Evolutionary conservation across 2,329 filamentous ascomycete species (phyloP), one percentile per base, ranked within the genome.

Genomic region (Chrysosporium queenslandicum): DNA sequence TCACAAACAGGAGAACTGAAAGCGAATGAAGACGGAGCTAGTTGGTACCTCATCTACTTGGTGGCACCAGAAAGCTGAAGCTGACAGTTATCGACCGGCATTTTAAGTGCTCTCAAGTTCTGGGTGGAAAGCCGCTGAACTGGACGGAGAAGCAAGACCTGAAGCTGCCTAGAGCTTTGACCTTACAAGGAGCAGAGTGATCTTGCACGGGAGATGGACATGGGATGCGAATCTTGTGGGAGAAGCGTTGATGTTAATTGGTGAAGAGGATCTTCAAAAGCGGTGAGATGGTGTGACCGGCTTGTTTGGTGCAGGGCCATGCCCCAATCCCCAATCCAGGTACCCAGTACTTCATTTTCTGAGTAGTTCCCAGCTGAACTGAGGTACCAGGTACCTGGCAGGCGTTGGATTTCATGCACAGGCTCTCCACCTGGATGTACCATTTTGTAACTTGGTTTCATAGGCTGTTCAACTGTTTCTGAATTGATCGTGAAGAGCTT

Each of bases 201-300:
- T 21, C 2, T 4, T 23, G 4, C 11, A 7, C 3, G 16, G 16
- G 46, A 49, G 34, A 41, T 34, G 27, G 32, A 51, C 40, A 45
- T 37, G 20, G 29, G 12, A 14, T 5, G 4, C 18, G 21, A 20
- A n/a, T 6, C 12, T 11, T 5, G 18, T 45, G 21, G 21, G 6
- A 36, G 37, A 45, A 36, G 29, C 9, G 9, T 18, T 45, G 49
- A 23, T 20, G 29, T 37, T 45, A n/a, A 51, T 51, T 45, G 49
- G 49, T 27, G 40, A 27, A 36, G 45, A 47, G 12, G 32, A 29
- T 40, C 21, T 2, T 29, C 21, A 11, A 27, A 45, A 45, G 49
- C 49, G 49, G 49, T 51, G 49, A 51, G 49, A 45, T 37, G 41
- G 39, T 45, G 40, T 27, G 49, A 51, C 49, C 39, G 39, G 27